Conservation (phyloP, 2,329 filamentous ascomycete species). For the Epichloe glyceriae region DNA sequence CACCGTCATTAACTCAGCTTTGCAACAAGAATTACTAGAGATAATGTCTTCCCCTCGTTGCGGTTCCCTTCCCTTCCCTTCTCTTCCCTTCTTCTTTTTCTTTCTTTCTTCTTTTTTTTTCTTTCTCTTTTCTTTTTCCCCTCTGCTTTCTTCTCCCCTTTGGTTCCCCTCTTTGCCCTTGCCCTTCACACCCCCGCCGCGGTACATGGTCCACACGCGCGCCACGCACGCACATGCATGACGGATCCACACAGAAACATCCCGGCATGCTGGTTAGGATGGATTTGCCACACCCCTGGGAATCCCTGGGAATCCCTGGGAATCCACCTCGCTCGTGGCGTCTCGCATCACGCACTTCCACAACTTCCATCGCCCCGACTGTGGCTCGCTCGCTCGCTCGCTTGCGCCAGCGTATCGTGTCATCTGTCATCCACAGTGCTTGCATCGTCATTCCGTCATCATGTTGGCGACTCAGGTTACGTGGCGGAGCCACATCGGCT, state of each 20-base stretch:
- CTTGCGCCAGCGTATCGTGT: constrained; percentile 2
- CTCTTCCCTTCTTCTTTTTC: neutral
- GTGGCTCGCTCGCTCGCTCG: constrained; percentile 3
- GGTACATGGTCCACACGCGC: neutral
- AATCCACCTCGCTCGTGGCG: constrained; percentile 6
- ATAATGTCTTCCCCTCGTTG: accelerated
- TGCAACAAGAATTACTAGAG: too few species aligned
- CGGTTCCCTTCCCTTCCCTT: too few species aligned
- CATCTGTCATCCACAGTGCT: neutral
- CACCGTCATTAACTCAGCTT: too few species aligned
- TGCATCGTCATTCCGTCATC: constrained; percentile 3
- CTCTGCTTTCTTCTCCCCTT: neutral
- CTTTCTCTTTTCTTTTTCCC: too few species aligned
- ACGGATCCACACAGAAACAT: constrained; percentile 2
- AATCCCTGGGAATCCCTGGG: too few species aligned
- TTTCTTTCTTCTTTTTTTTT: too few species aligned
- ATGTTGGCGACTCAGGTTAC: constrained; percentile 2
- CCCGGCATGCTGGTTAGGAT: neutral
- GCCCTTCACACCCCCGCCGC: neutral
- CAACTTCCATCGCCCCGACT: constrained; percentile 1
- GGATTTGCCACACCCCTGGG: neutral
- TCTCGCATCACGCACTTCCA: constrained; percentile 2
- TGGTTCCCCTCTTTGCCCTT: neutral
- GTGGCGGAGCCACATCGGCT: constrained; percentile 1
- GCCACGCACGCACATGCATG: constrained; percentile 1